A percentile compares a stretch with the other conserved stretches of the same genome.
Conservation (phyloP, 805 yeast genomes). For the Ogataea haglerorum region DNA sequence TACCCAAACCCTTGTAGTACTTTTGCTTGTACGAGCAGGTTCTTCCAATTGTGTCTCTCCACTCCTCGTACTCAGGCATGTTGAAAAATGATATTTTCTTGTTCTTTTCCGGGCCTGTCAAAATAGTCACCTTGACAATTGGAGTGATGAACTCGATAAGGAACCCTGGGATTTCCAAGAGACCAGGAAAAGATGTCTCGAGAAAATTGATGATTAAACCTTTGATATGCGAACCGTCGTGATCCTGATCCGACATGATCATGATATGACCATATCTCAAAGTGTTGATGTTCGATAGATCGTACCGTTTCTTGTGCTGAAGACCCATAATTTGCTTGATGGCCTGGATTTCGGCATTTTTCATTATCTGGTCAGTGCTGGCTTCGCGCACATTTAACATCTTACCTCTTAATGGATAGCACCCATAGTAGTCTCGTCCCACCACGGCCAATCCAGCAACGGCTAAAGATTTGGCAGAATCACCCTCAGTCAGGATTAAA, state of each 20-base stretch:
- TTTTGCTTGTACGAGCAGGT: slow-evolving; percentile 83
- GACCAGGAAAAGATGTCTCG: slow-evolving; percentile 92
- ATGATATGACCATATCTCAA: slow-evolving; percentile 93
- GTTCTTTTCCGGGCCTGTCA: slow-evolving; percentile 52
- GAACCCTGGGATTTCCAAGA: slow-evolving; percentile 86
- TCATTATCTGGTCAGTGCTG: slow-evolving; percentile 88
- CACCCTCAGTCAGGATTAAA: slow-evolving; percentile 92
- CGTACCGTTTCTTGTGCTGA: slow-evolving; percentile 84
- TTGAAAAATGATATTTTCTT: slow-evolving; percentile 74
- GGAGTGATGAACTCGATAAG: slow-evolving; percentile 94
- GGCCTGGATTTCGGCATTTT: slow-evolving; percentile 92
- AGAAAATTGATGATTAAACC: slow-evolving; percentile 91
- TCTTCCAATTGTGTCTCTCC: slow-evolving; percentile 84
- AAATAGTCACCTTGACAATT: slow-evolving; percentile 82
- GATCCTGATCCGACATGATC: slow-evolving; percentile 99
- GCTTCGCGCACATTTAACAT: slow-evolving; percentile 95
- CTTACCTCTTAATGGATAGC: slow-evolving; percentile 94
- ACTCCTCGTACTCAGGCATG: slow-evolving; percentile 92
- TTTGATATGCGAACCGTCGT: slow-evolving; percentile 97
- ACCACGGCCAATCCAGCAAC: slow-evolving; percentile 92
- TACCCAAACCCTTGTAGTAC: slow-evolving; percentile 98
- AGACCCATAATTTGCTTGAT: slow-evolving; percentile 93
- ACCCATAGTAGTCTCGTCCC: slow-evolving; percentile 93
- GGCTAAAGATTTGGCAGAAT: slow-evolving; percentile 89
- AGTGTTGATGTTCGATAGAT: slow-evolving; percentile 55